Evolutionary conservation across 108 stramenopile species (phyloP), one percentile per base, ranked within the genome.

Genomic region (Conticribra weissflogii): DNA sequence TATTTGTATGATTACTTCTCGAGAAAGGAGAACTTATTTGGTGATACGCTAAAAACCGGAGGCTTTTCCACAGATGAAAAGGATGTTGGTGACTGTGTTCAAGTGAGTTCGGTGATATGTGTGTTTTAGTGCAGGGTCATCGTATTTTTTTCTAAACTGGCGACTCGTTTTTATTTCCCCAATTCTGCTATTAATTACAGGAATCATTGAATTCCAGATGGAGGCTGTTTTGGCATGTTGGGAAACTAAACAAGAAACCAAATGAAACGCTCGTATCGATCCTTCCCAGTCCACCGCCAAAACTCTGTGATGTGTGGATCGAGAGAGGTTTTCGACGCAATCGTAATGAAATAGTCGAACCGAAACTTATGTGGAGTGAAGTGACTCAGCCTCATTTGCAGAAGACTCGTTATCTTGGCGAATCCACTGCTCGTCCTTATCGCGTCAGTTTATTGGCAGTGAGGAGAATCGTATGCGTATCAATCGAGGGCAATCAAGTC

Each of bases 361-460:
- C 88, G 33, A 87, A 85, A 66, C 83, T 89, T 7, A 86, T 87
- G 61, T 89, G 88, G 88, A 68, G 81, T 28, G 82, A 81, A 7
- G 12, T 68, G 21, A 62, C 62, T n/a, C 73, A 84, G 54, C 82
- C 84, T 25, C 29, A 79, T 30, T 23, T 78, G 46, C 45, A 41
- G n/a, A 46, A 59, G 29, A 45, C 25, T 7, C 46, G 22, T 31
- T 24, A 16, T 2, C 47, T 66, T 24, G 45, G 54, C 34, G 67
- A 30, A 31, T 56, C 59, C 23, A 68, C 68, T 17, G 31, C 51
- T 32, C 63, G 52, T 54, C 78, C 78, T 3, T 65, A 66, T 28
- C 63, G 57, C 61, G 54, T 66, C 24, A 78, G 69, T 44, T 51
- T 78, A 5, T 61, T 71, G 19, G 69, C 78, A 0, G 30, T 78